phyloP scores from a whole-genome alignment of 2,329 filamentous ascomycete species.

The Paecilomyces dactylethromorphus region DNA sequence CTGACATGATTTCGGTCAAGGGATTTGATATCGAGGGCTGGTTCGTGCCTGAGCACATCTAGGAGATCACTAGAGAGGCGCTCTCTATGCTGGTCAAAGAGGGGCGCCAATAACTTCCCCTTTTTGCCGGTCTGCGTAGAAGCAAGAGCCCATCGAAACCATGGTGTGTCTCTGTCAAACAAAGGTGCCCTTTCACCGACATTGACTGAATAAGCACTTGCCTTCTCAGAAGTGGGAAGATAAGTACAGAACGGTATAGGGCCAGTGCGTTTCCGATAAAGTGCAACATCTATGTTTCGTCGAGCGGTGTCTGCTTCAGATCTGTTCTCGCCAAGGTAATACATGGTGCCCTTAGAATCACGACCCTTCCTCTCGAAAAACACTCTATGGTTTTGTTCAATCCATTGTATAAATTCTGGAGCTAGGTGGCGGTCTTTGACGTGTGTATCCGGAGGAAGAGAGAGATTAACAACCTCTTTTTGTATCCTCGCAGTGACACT shows the following conservation, averaged over 20 bases:
- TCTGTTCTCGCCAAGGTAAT: conserved; percentile 27
- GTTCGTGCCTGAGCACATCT: conserved; percentile 18
- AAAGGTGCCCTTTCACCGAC: conserved; percentile 19
- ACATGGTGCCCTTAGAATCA: conserved; percentile 17
- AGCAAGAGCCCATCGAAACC: conserved; percentile 33
- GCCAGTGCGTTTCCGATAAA: conserved; percentile 12
- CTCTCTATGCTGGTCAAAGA: conserved; percentile 24
- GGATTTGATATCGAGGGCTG: background rate
- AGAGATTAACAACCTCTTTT: conserved; percentile 20
- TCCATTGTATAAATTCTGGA: conserved; percentile 24
- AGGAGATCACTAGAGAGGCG: conserved; percentile 25
- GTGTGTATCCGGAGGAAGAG: conserved; percentile 6
- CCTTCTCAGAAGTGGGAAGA: conserved; percentile 19
- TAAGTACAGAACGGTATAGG: conserved; percentile 29
- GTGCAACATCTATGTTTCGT: conserved; percentile 26
- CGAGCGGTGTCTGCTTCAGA: conserved; percentile 24
- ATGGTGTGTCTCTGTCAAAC: conserved; percentile 24
- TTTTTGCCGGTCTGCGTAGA: conserved; percentile 14
- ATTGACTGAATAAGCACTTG: conserved; percentile 18
- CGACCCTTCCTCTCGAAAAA: conserved; percentile 16
- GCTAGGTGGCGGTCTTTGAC: conserved; percentile 12
- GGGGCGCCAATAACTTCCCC: conserved; percentile 12
- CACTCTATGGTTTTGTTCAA: conserved; percentile 24
- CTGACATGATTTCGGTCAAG: conserved; percentile 9
- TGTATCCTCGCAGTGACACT: conserved; percentile 23